phyloP scores from a whole-genome alignment of 768 basidiomycete genomes.

The Podaxis sp. region DNA sequence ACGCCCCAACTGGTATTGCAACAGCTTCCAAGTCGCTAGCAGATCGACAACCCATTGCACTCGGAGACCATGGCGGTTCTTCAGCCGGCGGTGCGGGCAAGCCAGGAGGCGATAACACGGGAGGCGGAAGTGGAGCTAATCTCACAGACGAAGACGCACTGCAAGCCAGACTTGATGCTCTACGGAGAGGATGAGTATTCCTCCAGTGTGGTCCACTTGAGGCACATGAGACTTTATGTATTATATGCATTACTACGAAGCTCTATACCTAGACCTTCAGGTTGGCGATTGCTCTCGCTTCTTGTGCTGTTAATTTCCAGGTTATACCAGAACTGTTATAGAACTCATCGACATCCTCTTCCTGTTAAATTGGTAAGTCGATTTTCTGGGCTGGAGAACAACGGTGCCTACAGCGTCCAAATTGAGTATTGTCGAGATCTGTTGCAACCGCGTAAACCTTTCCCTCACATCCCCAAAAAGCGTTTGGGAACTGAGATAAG shows the following conservation, averaged over 20 bases:
- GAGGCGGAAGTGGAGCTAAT: conserved; percentile 41
- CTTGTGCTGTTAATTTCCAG: conserved; percentile 79
- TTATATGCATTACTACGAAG: conserved; percentile 9
- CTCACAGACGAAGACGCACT: conserved; percentile 86
- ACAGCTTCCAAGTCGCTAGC: conserved; percentile 57
- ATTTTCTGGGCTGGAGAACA: conserved; percentile 3
- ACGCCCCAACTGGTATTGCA: conserved; percentile 77
- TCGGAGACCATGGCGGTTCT: conserved; percentile 64
- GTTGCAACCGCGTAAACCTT: conserved; percentile 89
- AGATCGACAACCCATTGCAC: conserved; percentile 76
- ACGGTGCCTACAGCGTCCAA: conserved; percentile 64
- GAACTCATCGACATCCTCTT: conserved; percentile 94
- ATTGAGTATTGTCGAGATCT: conserved; percentile 90
- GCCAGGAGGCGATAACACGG: conserved; percentile 36
- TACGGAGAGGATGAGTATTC: conserved; percentile 61
- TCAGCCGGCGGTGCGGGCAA: conserved; percentile 29
- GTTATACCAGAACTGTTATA: conserved; percentile 91
- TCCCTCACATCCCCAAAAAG: conserved; percentile 89
- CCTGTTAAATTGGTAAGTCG: conserved; percentile 43
- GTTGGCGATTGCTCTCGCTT: conserved; percentile 68
- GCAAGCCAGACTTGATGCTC: conserved; percentile 89
- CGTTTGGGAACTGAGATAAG: conserved; percentile 86
- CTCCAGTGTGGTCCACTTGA: not conserved
- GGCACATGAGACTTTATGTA: conserved; percentile 1
- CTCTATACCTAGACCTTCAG: conserved; percentile 44